Percentiles rank a stretch among this genome's conserved stretches.
Conservation (phyloP, 129 eudicot genomes). For the Flaveria sonorensis region DNA sequence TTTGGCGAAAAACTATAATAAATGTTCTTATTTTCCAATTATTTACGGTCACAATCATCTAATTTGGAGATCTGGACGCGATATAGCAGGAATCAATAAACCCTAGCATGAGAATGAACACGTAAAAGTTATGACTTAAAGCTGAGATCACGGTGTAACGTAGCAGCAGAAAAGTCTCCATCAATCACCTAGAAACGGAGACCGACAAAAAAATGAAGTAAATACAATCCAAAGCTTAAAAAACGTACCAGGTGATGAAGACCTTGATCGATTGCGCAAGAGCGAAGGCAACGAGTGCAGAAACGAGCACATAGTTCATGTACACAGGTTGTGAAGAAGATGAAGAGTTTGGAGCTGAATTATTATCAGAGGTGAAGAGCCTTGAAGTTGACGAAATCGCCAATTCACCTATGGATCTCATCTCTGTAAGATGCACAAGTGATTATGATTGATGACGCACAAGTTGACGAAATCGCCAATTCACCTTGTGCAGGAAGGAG, state of each 20-base stretch:
- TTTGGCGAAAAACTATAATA: neutral
- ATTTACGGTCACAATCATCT: neutral
- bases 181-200: neutral
- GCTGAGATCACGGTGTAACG: slow-evolving; percentile 3
- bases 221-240: too few species aligned
- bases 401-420: slow-evolving; percentile 40
- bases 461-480: too few species aligned
- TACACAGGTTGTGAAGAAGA: slow-evolving; percentile 38
- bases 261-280: slow-evolving; percentile 79
- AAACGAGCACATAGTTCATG: slow-evolving; percentile 66
- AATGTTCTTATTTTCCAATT: neutral
- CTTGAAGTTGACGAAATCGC: slow-evolving; percentile 37
- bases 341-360: slow-evolving; percentile 19
- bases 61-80: neutral
- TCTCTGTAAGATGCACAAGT: neutral
- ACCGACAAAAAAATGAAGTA: neutral
- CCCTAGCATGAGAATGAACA: neutral
- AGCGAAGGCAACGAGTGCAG: slow-evolving; percentile 69
- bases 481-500: too few species aligned
- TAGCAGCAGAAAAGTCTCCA: neutral
- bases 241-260: slow-evolving; percentile 68
- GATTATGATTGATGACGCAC: too few species aligned
- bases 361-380: neutral
- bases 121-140: slow-evolving; percentile 20
- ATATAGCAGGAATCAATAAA: neutral